A percentile compares a stretch with the other conserved stretches of the same genome.
These are phyloP conservation scores for Eucommia ulmoides DNA, from an alignment of 257 asterid species.

Conservation along the genomic window DNA sequence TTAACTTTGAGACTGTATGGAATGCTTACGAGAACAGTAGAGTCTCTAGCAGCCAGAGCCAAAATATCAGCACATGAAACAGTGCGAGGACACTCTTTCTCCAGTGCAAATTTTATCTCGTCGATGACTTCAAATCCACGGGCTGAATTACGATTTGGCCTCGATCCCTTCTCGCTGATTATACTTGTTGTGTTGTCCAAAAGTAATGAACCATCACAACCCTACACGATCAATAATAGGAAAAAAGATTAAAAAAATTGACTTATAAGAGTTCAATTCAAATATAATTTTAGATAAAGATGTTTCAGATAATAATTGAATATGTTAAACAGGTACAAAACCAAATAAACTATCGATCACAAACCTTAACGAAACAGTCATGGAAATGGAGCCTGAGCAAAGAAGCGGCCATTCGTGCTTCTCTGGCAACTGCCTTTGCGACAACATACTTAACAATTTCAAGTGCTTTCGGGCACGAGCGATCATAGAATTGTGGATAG, in stretches of 20 bases:
- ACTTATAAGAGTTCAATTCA: background rate
- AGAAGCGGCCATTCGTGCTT: constrained; percentile 94
- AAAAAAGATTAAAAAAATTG: background rate
- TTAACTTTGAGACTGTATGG: no score
- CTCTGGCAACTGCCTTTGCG: constrained; percentile 65
- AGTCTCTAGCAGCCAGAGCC: constrained; percentile 82
- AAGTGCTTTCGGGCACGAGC: constrained; percentile 53
- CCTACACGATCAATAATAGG: constrained; percentile 25
- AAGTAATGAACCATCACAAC: constrained; percentile 86
- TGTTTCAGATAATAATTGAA: background rate
- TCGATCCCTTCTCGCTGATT: constrained; percentile 52
- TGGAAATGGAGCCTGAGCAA: constrained; percentile 83
- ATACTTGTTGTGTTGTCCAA: constrained; percentile 48
- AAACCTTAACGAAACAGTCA: constrained; percentile 90
- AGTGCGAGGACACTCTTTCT: constrained; percentile 63
- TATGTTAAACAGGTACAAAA: background rate
- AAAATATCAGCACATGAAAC: constrained; percentile 88
- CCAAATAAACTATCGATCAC: background rate
- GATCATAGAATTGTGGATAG: background rate
- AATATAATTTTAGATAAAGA: background rate
- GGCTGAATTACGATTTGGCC: constrained; percentile 67
- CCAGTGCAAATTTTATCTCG: constrained; percentile 71
- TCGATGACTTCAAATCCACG: constrained; percentile 89
- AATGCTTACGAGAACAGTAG: constrained; percentile 52
- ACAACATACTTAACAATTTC: constrained; percentile 59